phyloP scores from a whole-genome alignment of 169 alveolate genomes.

The Toxoplasma gondii region DNA sequence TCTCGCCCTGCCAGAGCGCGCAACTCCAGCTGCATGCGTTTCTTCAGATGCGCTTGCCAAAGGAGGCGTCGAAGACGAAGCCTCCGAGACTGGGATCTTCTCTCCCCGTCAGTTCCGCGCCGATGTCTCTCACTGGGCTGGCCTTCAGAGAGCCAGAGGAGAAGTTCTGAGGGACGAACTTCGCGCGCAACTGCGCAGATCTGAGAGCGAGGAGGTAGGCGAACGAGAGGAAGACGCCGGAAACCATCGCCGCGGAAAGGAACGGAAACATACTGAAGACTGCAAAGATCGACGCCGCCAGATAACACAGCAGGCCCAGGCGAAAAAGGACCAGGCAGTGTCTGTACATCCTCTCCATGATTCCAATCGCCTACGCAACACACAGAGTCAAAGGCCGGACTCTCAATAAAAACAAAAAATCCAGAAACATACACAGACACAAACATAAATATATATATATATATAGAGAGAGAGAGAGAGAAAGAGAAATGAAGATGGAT shows the following conservation, averaged over 20 bases:
- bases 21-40: too few relatives aligned
- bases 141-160: slow-evolving; percentile 17
- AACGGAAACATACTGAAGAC: slow-evolving; percentile 23
- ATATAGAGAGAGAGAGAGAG: background rate
- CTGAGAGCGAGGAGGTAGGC: background rate
- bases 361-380: slow-evolving; percentile 26
- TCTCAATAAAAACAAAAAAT: background rate
- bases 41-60: slow-evolving; percentile 14
- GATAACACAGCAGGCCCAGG: slow-evolving; percentile 43
- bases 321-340: slow-evolving; percentile 32
- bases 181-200: background rate
- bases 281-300: slow-evolving; percentile 46
- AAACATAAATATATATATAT: background rate
- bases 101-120: slow-evolving; percentile 17
- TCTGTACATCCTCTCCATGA: slow-evolving; percentile 43
- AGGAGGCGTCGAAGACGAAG: background rate
- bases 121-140: slow-evolving; percentile 45
- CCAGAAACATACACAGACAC: background rate
- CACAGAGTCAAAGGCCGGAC: background rate
- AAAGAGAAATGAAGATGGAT: too few relatives aligned
- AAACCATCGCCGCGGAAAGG: slow-evolving; percentile 6
- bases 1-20: too few relatives aligned
- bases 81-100: slow-evolving; percentile 34
- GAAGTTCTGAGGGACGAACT: slow-evolving; percentile 36
- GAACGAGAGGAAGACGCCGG: background rate